Percentiles rank a stretch among this genome's conserved stretches.
Conservation (phyloP, 306 rosid species). For the Gastrolobium villosum region DNA sequence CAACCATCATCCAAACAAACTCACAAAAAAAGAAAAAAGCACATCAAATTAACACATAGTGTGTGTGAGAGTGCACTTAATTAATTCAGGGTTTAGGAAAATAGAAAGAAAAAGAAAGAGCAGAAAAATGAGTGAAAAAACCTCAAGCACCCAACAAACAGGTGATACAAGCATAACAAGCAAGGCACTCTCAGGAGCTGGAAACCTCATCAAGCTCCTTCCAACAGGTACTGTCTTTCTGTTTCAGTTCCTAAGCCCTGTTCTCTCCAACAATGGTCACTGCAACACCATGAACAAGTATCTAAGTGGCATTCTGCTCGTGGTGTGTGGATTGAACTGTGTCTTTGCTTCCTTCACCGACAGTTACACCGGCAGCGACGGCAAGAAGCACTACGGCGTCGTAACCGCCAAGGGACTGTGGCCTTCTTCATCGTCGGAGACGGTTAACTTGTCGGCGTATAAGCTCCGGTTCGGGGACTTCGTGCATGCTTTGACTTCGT, state of each 20-base stretch:
- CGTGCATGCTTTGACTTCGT: constrained; percentile 65
- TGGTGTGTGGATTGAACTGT: constrained; percentile 64
- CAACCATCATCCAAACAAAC: not conserved
- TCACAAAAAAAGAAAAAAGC: constrained; percentile 3
- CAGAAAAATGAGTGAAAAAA: not conserved
- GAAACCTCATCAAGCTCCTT: constrained; percentile 77
- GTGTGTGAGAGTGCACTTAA: too few species aligned
- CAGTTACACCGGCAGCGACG: constrained; percentile 73
- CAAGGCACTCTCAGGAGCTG: constrained; percentile 58
- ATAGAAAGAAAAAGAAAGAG: not conserved
- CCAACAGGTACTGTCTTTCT: constrained; percentile 84
- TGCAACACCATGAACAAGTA: constrained; percentile 66
- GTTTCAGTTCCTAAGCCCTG: constrained; percentile 79
- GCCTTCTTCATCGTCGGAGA: constrained; percentile 63
- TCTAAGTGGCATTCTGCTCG: constrained; percentile 56
- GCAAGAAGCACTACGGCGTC: constrained; percentile 62
- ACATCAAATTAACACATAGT: too few species aligned
- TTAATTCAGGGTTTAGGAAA: not conserved
- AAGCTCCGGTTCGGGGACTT: constrained; percentile 73
- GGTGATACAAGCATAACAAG: not conserved
- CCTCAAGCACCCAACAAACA: not conserved
- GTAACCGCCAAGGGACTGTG: constrained; percentile 70
- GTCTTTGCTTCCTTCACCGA: constrained; percentile 82
- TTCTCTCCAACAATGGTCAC: constrained; percentile 71
- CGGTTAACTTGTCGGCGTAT: constrained; percentile 53